Base-by-base conservation (phyloP, 2,329 filamentous ascomycete genomes). In the Pseudocercospora cruenta region DNA sequence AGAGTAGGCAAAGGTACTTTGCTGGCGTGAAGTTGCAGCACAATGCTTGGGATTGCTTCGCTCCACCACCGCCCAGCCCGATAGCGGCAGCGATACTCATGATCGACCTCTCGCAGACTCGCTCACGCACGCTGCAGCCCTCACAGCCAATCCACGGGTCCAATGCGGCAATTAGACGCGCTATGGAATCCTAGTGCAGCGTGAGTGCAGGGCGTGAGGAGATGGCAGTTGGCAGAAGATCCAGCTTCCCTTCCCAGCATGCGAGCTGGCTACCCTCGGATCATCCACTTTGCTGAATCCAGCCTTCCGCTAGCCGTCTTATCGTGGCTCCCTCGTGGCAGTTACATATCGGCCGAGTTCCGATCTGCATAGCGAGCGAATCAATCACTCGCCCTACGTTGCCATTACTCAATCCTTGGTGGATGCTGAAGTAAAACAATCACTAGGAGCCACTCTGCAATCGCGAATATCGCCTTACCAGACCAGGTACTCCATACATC, bases 51-150 rank as follows among this genome's bases (percentile, higher is more conserved):
- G 47, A 51, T 51, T 58, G 62, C 62, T 24, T 39, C 51, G n/a
- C 49, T 62, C 58, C 62, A 61, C 63, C 60, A 45, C 59, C 54
- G 31, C 10, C 26, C 28, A n/a, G 51, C 51, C 54, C 63, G 63
- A 65, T 65, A 65, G 63, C 63, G 58, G 63, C 58, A 63, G 61
- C 61, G 54, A 58, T 57, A 28, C 16, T 49, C 58, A 65, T 58
- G 58, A 62, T 65, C 63, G 63, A 57, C 63, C 10, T 59, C 31
- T 57, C 53, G 53, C 53, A 57, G 14, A 36, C 26, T 54, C 26
- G 53, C 53, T 57, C 53, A 53, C 49, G 49, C 45, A 47, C 45
- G 45, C n/a, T 22, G 49, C 47, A 24, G 10, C 33, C 10, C 33
- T 19, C 7, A 33, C 58, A 60, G 39, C 58, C 36, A 60, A 31